Evolutionary conservation across 2,329 filamentous ascomycete species (phyloP), one percentile per base, ranked within the genome.

Genomic region (Trichophyton schoenleinii): DNA sequence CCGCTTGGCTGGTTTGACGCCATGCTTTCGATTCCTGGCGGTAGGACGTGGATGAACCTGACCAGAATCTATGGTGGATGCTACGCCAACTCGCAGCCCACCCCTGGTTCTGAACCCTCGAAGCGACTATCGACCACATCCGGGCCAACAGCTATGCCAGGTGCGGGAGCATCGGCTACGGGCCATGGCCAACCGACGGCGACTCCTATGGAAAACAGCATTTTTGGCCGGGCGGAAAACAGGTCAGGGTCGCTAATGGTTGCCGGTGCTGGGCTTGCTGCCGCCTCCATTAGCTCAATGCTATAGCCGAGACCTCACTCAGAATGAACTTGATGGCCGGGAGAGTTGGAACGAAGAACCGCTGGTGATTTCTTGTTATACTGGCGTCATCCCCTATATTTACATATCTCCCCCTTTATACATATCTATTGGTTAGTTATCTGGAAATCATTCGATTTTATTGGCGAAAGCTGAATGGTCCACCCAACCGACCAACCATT

Each of bases 21-120:
- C 48, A 46, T 61, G 59, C 28, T 57, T 34, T 31, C 41, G 48
- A 61, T 52, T 22, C 59, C 59, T n/a, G 52, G 36, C 34, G 59
- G 59, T 13, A 38, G 20, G 15, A 38, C 15, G 28, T 61, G 59
- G 59, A 25, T 61, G 31, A 61, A 61, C 42, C 55, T 42, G 22
- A 61, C 59, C 25, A 57, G 55, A 7, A 41, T 48, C 25, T 57
- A 53, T 36, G 59, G 31, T 8, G 59, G 34, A 25, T 57, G 59
- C 42, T 57, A 61, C 42, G 59, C 48, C 7, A 22, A 61, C n/a
- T 13, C 49, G 25, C 59, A 61, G 28, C 44, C 28, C 15, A 34
- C 58, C 41, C 15, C 41, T 44, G 41, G 41, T n/a, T 44, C 41
- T 44, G 41, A n/a, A 44, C 41, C 41, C 41, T 44, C 41, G n/a